phyloP scores from a whole-genome alignment of 2,329 filamentous ascomycete genomes.

The Endoconidiophora polonica region DNA sequence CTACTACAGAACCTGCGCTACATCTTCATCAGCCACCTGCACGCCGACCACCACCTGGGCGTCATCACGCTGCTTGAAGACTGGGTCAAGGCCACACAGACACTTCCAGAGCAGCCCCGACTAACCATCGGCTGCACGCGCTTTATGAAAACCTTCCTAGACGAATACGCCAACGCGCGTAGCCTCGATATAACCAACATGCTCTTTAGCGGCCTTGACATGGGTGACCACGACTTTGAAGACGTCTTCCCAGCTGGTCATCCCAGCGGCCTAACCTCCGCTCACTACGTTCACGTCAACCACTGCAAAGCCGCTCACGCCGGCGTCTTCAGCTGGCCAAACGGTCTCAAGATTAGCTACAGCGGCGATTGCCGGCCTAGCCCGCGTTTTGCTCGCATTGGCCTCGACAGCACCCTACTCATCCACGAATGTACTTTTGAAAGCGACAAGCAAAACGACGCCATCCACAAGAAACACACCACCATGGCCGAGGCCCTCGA shows the following conservation, averaged over 20 bases:
- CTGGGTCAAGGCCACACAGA: conserved; percentile 47
- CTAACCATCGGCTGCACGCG: conserved; percentile 53
- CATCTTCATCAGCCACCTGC: conserved; percentile 88
- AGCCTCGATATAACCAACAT: conserved; percentile 50
- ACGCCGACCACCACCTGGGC: conserved; percentile 92
- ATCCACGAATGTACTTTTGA: conserved; percentile 96
- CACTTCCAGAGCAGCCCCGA: conserved; percentile 21
- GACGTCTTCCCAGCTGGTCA: conserved; percentile 23
- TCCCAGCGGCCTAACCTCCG: conserved; percentile 43
- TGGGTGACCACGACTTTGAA: conserved; percentile 16
- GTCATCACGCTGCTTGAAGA: conserved; percentile 64
- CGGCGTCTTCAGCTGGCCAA: conserved; percentile 59
- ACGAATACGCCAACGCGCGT: conserved; percentile 65
- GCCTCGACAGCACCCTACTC: conserved; percentile 59
- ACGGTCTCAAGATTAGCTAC: conserved; percentile 75
- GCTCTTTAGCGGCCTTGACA: conserved; percentile 17
- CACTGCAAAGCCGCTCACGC: conserved; percentile 73
- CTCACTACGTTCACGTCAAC: conserved; percentile 50
- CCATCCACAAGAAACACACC: conserved; percentile 73
- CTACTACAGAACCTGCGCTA: conserved; percentile 62
- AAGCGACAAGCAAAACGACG: conserved; percentile 64
- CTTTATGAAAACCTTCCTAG: conserved; percentile 59
- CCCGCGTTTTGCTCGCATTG: conserved; percentile 50
- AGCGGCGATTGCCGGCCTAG: conserved; percentile 87
- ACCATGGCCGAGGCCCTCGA: conserved; percentile 74